A percentile compares a stretch with the other conserved stretches of the same genome.
Evolutionary conservation across 2,329 filamentous ascomycete species (phyloP).

Genomic region (Ophiostoma montium): DNA sequence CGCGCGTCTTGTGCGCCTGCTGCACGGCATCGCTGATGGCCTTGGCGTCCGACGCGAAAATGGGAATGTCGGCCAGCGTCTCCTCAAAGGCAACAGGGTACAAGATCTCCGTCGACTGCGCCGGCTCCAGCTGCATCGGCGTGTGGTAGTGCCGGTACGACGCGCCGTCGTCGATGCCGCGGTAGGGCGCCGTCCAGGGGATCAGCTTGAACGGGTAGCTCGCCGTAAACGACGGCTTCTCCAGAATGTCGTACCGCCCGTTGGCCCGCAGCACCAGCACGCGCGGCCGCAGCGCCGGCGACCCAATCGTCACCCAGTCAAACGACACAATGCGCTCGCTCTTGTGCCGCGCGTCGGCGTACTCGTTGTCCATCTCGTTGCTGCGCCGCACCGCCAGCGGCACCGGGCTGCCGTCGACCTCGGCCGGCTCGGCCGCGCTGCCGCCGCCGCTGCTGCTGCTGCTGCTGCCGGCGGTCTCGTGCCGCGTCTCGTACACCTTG

Average conservation of each 20-base stretch:
- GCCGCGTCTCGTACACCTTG: slow-evolving; percentile 44
- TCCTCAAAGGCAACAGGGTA: slow-evolving; percentile 40
- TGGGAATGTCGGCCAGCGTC: slow-evolving; percentile 36
- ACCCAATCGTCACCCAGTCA: slow-evolving; percentile 50
- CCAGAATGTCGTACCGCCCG: slow-evolving; percentile 46
- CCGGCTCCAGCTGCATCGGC: slow-evolving; percentile 44
- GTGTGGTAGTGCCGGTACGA: slow-evolving; percentile 33
- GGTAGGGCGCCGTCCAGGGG: slow-evolving; percentile 45
- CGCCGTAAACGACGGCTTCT: slow-evolving; percentile 43
- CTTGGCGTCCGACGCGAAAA: slow-evolving; percentile 41
- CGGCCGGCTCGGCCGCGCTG: slow-evolving; percentile 24
- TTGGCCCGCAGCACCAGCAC: slow-evolving; percentile 45
- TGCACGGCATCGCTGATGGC: slow-evolving; percentile 29
- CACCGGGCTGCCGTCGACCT: slow-evolving; percentile 39
- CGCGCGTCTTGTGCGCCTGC: slow-evolving; percentile 21
- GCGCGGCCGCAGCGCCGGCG: slow-evolving; percentile 40
- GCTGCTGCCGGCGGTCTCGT: slow-evolving; percentile 23
- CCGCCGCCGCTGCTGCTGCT: no score
- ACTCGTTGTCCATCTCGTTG: slow-evolving; percentile 47
- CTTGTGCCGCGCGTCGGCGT: slow-evolving; percentile 34
- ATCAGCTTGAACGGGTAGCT: slow-evolving; percentile 46
- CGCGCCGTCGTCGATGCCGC: slow-evolving; percentile 29
- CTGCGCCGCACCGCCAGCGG: slow-evolving; percentile 45
- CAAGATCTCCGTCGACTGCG: slow-evolving; percentile 36
- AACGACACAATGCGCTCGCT: slow-evolving; percentile 52